Evolutionary conservation across 805 yeast genomes (phyloP).

Genomic region (Cyberlindnera subsufficiens): DNA sequence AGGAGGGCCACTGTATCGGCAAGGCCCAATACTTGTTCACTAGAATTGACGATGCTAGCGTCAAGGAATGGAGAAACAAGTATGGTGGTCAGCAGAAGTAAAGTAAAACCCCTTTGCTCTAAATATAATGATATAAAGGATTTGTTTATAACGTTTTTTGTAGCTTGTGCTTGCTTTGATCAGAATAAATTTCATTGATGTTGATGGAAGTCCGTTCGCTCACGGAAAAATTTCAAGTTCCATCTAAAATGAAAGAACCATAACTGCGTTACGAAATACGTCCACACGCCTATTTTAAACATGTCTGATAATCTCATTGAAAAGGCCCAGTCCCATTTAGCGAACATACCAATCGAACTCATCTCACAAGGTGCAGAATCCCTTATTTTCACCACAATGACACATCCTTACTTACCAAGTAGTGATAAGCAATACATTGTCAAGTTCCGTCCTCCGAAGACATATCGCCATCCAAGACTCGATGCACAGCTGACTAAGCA

Average conservation of each 20-base stretch:
- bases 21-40: slow-evolving; percentile 88
- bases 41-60: slow-evolving; percentile 85
- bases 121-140: too few relatives aligned
- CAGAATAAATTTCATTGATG: too few relatives aligned
- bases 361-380: slow-evolving; percentile 94
- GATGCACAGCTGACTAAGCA: slow-evolving; percentile 73
- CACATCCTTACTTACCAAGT: slow-evolving; percentile 61
- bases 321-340: slow-evolving; percentile 36
- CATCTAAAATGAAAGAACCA: too few relatives aligned
- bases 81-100: slow-evolving; percentile 71
- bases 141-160: too few relatives aligned
- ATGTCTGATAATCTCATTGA: slow-evolving; percentile 54
- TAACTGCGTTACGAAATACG: too few relatives aligned
- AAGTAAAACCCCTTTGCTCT: not conserved
- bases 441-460: slow-evolving; percentile 84
- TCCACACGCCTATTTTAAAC: not conserved
- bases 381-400: slow-evolving; percentile 54
- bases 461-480: slow-evolving; percentile 81
- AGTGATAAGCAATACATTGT: slow-evolving; percentile 41
- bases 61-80: slow-evolving; percentile 78
- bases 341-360: slow-evolving; percentile 43
- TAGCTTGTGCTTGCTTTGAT: too few relatives aligned
- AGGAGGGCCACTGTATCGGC: slow-evolving; percentile 81
- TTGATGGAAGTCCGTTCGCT: too few relatives aligned
- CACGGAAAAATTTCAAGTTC: too few relatives aligned